A percentile compares a stretch with the other conserved stretches of the same genome.
phyloP scores from a whole-genome alignment of 352 stramenopile species.

The Paralagenidium karlingii region DNA sequence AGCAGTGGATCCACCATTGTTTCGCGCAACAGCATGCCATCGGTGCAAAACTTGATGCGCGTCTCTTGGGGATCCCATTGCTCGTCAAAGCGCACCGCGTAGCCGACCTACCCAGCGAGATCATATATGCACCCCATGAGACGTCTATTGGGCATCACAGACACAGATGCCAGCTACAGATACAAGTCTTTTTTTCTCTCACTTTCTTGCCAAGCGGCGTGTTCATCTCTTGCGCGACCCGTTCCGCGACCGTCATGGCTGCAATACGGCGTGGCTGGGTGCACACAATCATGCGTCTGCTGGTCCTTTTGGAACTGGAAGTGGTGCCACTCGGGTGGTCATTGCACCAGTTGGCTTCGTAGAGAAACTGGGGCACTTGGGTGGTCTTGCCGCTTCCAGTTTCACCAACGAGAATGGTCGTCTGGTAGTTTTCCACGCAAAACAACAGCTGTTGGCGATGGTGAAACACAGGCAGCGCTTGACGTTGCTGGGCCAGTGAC shows the following conservation, averaged over 20 bases:
- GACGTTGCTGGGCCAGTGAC: slow-evolving; percentile 34
- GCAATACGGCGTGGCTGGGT: slow-evolving; percentile 93
- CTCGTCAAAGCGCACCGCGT: slow-evolving; percentile 99
- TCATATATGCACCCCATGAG: neutral
- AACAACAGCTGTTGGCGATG: slow-evolving; percentile 87
- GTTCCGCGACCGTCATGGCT: slow-evolving; percentile 95
- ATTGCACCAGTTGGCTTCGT: slow-evolving; percentile 80
- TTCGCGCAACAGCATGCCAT: slow-evolving; percentile 97
- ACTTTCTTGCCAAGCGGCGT: slow-evolving; percentile 88
- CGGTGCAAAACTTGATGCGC: slow-evolving; percentile 98
- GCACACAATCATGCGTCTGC: slow-evolving; percentile 78
- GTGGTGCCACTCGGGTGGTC: slow-evolving; percentile 3
- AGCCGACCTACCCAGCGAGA: slow-evolving; percentile 56
- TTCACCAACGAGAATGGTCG: slow-evolving; percentile 87
- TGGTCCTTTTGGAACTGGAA: too few species aligned
- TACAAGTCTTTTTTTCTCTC: neutral
- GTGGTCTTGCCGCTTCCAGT: slow-evolving; percentile 91
- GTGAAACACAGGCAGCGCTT: slow-evolving; percentile 76
- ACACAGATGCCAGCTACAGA: neutral
- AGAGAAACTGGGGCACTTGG: slow-evolving; percentile 87
- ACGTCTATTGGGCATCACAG: neutral
- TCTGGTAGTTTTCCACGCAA: slow-evolving; percentile 74
- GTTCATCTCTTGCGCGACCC: slow-evolving; percentile 96
- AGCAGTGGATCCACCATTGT: slow-evolving; percentile 72
- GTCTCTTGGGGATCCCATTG: slow-evolving; percentile 78